These are phyloP conservation scores for Periconia sp. DNA, from an alignment of 2,329 filamentous ascomycete genomes.

Conservation along the genomic window DNA sequence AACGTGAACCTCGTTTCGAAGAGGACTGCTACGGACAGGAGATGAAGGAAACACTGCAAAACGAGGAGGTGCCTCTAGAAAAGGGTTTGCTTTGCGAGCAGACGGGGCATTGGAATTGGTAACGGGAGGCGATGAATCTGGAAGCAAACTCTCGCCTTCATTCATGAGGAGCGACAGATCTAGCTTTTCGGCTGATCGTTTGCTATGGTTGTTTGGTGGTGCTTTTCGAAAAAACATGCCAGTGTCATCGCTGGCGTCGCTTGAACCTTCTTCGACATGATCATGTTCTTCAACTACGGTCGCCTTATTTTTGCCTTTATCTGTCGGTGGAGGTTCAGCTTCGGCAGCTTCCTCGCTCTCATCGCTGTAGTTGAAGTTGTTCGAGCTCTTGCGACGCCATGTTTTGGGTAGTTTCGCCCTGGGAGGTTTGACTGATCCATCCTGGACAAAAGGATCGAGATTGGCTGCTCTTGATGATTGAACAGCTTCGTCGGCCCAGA, in stretches of 20 bases:
- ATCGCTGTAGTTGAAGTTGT: conserved; percentile 42
- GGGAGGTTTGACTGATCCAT: conserved; percentile 31
- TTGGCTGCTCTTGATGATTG: conserved; percentile 21
- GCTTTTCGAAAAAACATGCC: conserved; percentile 42
- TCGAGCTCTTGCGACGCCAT: conserved; percentile 45
- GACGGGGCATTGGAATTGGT: conserved; percentile 19
- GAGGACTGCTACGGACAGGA: conserved; percentile 38
- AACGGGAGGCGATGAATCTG: conserved; percentile 32
- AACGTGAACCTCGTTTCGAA: conserved; percentile 30
- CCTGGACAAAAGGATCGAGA: conserved; percentile 39
- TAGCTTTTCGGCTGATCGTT: conserved; percentile 26
- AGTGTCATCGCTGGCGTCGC: conserved; percentile 38
- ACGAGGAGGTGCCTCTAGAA: conserved; percentile 33
- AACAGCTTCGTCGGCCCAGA: conserved; percentile 51
- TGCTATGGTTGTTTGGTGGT: conserved; percentile 27
- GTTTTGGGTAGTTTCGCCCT: conserved; percentile 46
- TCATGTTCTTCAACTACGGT: conserved; percentile 10
- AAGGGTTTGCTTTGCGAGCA: conserved; percentile 26
- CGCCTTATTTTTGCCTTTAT: conserved; percentile 20
- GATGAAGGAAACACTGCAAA: conserved; percentile 28
- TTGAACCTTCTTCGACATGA: conserved; percentile 18
- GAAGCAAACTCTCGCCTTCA: conserved; percentile 33
- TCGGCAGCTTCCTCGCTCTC: conserved; percentile 31
- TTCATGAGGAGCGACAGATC: conserved; percentile 35
- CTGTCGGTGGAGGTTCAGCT: conserved; percentile 2